Evolutionary conservation across 208 protist genomes (phyloP), one percentile per base, ranked within the genome.

Genomic region (Trypanosoma brucei): DNA sequence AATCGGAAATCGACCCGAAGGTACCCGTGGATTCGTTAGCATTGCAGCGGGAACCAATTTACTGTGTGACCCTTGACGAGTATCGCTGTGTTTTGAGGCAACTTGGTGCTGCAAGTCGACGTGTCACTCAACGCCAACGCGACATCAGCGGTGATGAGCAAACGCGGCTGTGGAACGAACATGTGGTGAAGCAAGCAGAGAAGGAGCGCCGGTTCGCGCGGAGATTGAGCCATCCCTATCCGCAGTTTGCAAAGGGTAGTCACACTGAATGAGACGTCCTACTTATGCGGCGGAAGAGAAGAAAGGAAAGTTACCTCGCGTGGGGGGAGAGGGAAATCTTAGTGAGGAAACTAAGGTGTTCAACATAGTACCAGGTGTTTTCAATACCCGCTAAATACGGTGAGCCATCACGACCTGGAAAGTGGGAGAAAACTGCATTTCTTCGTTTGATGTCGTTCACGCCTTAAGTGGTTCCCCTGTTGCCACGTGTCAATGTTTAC

Each of bases 21-120:
- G 37, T 45, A 2, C 2, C 58, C 13, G 56, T 71, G 31, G 58
- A 71, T 22, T 7, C 49, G 14, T n/a, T 8, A 36, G 3, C 39
- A n/a, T 42, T 71, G 40, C 56, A 38, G 33, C 31, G 50, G 36
- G 65, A 71, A 40, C 65, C 65, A 34, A 1, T 71, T 59, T 71
- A 60, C 45, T 71, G 57, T 59, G 65, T 71, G 0, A 65, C 65
- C 2, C 33, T 71, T 9, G 65, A 71, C 48, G 65, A 71, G 52
- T 71, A 71, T 40, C 48, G 58, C 38, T 4, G 13, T 40, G 2
- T 65, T n/a, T 38, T 60, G 13, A 2, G 42, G 13, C 49, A 59
- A 36, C 8, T 70, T 51, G 2, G 13, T 35, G 13, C 2, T 11
- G 34, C 44, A 6, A 6, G 6, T 31, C 7, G 30, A 34, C 11